A percentile compares a stretch with the other conserved stretches of the same genome.
Evolutionary conservation across 2,329 filamentous ascomycete genomes (phyloP).

Genomic region (Conoideocrella luteorostrata): DNA sequence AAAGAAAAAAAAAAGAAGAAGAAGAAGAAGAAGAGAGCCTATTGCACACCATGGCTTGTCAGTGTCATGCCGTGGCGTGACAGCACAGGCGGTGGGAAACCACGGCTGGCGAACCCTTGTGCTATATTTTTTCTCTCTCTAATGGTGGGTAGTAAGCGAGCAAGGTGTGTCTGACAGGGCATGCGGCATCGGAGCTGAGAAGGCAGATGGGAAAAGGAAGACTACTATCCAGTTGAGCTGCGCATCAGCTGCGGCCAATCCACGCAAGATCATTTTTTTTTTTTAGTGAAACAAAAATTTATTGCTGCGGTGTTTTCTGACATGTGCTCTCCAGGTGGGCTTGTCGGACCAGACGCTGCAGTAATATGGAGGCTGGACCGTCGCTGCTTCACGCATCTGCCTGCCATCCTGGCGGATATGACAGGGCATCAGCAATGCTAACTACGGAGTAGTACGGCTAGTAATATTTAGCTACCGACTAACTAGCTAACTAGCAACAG

Average conservation of each 20-base stretch:
- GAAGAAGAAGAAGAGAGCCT: too few relatives aligned
- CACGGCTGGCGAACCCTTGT: neutral
- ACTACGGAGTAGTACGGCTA: too few relatives aligned
- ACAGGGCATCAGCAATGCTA: neutral
- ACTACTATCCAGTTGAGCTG: too few relatives aligned
- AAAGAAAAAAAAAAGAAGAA: too few relatives aligned
- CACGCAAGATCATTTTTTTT: neutral
- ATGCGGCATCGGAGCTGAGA: slow-evolving; percentile 7
- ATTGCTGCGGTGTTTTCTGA: slow-evolving; percentile 17
- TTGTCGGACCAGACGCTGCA: too few relatives aligned
- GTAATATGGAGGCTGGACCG: neutral
- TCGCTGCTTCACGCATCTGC: neutral
- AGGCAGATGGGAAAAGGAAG: neutral
- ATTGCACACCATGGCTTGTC: neutral
- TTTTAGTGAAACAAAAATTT: slow-evolving; percentile 1
- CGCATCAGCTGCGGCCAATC: slow-evolving; percentile 1
- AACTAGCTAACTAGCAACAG: too few relatives aligned
- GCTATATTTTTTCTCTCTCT: neutral
- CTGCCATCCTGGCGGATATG: neutral
- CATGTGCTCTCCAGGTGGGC: slow-evolving; percentile 18
- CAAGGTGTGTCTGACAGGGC: neutral
- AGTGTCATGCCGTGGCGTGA: neutral
- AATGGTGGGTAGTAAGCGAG: neutral
- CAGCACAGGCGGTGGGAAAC: neutral
- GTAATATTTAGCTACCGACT: too few relatives aligned